Conservation (phyloP, 805 yeast genomes). For the Metschnikowia shivogae region DNA sequence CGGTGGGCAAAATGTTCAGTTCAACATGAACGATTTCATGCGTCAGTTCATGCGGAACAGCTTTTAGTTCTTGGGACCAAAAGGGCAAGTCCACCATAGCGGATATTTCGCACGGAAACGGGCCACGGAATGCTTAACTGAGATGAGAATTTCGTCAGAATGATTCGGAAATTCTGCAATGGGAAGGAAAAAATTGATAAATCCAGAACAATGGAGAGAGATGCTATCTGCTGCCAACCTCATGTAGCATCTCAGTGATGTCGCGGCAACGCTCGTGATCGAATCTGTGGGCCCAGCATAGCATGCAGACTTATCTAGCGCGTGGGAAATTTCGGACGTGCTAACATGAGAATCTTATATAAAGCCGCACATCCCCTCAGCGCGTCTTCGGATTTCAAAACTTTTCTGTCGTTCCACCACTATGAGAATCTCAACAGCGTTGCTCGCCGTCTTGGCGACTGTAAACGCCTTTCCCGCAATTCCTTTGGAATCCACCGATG, state of each 20-base stretch:
- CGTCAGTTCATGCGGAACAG: constrained; percentile 13
- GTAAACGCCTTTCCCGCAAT: constrained; percentile 22
- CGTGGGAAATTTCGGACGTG: background rate
- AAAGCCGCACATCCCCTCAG: background rate
- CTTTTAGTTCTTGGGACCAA: background rate
- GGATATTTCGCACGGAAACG: too few species aligned
- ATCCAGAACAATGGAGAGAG: too few species aligned
- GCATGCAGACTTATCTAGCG: constrained; percentile 4
- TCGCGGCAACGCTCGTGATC: background rate
- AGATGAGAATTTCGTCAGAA: too few species aligned
- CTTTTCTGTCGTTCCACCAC: background rate
- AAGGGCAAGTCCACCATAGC: background rate
- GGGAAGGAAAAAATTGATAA: too few species aligned
- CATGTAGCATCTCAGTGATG: too few species aligned
- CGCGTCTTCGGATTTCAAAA: background rate
- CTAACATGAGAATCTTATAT: background rate
- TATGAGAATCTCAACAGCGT: constrained; percentile 18
- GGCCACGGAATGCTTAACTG: too few species aligned
- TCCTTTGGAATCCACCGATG: background rate
- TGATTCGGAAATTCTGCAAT: too few species aligned
- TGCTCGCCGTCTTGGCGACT: constrained; percentile 20
- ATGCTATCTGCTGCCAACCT: too few species aligned
- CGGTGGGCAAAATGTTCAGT: constrained; percentile 6
- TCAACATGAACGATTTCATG: constrained; percentile 16
- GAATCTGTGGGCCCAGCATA: background rate